Conservation (phyloP, 371 early-diverging fungal genomes). For the Mucor racemosus region DNA sequence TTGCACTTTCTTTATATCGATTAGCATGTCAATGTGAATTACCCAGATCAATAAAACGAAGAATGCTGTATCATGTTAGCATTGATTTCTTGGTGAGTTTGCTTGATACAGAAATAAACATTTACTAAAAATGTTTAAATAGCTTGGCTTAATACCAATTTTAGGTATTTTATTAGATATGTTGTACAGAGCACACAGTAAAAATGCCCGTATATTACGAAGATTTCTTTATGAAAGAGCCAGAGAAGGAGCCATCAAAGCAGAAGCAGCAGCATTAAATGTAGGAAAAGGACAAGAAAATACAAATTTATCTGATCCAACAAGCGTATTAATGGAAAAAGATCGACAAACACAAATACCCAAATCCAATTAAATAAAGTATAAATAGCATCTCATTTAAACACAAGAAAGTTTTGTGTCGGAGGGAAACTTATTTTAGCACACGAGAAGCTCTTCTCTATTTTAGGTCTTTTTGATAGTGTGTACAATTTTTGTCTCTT, state of each 20-base stretch:
- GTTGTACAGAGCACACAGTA: constrained; percentile 51
- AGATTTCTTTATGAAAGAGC: constrained; percentile 46
- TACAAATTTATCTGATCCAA: constrained; percentile 4
- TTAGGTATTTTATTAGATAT: constrained; percentile 44
- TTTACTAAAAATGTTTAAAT: neutral
- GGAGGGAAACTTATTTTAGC: too few species aligned
- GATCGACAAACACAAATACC: constrained; percentile 12
- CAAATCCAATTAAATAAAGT: neutral
- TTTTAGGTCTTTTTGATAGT: too few species aligned
- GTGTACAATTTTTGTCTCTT: neutral
- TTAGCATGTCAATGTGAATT: constrained; percentile 43
- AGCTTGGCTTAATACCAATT: constrained; percentile 54
- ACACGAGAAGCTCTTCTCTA: too few species aligned
- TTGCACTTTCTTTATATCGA: constrained; percentile 43
- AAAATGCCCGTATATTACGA: constrained; percentile 42
- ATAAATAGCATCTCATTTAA: neutral
- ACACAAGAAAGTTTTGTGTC: too few species aligned
- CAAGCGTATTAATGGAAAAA: constrained; percentile 12
- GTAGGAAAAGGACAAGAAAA: neutral
- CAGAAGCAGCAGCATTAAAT: constrained; percentile 22
- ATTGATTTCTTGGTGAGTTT: constrained; percentile 49
- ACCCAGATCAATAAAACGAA: constrained; percentile 31
- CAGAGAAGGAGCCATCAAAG: constrained; percentile 16
- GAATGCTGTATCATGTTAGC: constrained; percentile 44
- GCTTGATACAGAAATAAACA: neutral